These are phyloP conservation scores for Entophlyctis luteolus DNA, from an alignment of 192 early-diverging fungal species.

Conservation along the genomic window DNA sequence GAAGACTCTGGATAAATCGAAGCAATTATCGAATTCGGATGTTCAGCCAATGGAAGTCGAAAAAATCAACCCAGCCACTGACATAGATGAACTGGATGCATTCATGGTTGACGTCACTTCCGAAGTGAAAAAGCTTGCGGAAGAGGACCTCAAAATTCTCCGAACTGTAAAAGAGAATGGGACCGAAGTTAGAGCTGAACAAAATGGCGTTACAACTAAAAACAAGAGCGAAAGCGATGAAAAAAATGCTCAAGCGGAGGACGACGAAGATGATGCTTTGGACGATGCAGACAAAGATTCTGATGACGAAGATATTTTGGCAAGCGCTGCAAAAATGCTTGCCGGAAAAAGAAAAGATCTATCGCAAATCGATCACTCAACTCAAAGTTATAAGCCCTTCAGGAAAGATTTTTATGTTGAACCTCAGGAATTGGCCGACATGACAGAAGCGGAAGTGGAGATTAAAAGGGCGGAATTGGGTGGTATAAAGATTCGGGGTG, in stretches of 20 bases:
- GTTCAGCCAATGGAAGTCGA: neutral
- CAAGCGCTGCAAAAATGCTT: constrained; percentile 66
- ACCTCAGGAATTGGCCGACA: constrained; percentile 77
- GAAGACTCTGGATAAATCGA: too few species aligned
- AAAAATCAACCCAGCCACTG: too few species aligned
- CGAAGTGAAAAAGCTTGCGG: constrained; percentile 65
- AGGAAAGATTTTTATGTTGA: constrained; percentile 94
- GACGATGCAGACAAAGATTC: constrained; percentile 20
- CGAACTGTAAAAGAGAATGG: neutral
- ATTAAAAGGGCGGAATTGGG: constrained; percentile 78
- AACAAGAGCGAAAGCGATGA: neutral
- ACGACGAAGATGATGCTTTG: constrained; percentile 25
- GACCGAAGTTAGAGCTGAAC: constrained; percentile 9
- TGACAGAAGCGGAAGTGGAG: constrained; percentile 83
- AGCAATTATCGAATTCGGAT: too few species aligned
- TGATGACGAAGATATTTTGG: constrained; percentile 42
- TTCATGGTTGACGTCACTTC: constrained; percentile 83
- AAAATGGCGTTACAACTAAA: constrained; percentile 7
- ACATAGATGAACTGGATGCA: constrained; percentile 59
- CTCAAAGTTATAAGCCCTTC: constrained; percentile 81
- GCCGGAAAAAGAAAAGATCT: constrained; percentile 88
- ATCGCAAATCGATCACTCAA: constrained; percentile 77
- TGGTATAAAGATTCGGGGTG: constrained; percentile 89
- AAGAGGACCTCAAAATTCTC: constrained; percentile 45
- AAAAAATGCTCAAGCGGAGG: constrained; percentile 1